Evolutionary conservation across 441 rosid species (phyloP), one percentile per base, ranked within the genome.

Genomic region (Arabidopsis hybrid): DNA sequence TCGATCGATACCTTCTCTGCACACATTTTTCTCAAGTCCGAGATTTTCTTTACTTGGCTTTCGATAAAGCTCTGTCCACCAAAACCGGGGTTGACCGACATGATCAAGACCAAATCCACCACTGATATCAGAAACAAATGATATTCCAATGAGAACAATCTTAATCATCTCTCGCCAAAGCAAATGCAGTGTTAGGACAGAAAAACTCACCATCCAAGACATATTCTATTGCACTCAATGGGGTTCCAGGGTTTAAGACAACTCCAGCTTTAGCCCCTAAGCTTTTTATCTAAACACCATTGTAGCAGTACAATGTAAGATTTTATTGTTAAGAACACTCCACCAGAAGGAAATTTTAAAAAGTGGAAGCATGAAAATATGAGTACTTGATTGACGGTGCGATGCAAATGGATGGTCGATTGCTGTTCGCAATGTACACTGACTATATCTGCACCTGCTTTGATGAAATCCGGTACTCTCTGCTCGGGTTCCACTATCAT

Each of bases 241-340:
- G 89, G 69, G 99, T 91, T 53, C 76, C 99, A 43, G 98, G 98
- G 81, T 95, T 95, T 69, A 95, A 75, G 43, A 93, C 99, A 61
- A 93, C 99, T 83, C 99, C 99, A 79, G 99, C 98, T 84, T 95
- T 95, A 60, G 98, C 98, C 8, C 99, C 98, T 72, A 93, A 84
- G 81, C 71, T 49, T 82, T 95, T 95, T 26, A 95, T 88, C 99
- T 95, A 81, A 73, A 74, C 66, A 51, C 39, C 57, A 52, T 39
- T 2, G 13, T 2, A 53, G 13, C 55, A 78, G 10, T 57, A 65
- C 31, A 58, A 14, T 40, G 52, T 10, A 51, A 46, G 31, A 58
- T 58, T 34, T 17, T 34, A 32, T 16, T 17, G 51, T 42, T 11
- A 45, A 50, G 63, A 60, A 32, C 2, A 39, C 10, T 43, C n/a